Base-by-base conservation (phyloP, 768 basidiomycete species). In the Rhizopogon vulgaris region DNA sequence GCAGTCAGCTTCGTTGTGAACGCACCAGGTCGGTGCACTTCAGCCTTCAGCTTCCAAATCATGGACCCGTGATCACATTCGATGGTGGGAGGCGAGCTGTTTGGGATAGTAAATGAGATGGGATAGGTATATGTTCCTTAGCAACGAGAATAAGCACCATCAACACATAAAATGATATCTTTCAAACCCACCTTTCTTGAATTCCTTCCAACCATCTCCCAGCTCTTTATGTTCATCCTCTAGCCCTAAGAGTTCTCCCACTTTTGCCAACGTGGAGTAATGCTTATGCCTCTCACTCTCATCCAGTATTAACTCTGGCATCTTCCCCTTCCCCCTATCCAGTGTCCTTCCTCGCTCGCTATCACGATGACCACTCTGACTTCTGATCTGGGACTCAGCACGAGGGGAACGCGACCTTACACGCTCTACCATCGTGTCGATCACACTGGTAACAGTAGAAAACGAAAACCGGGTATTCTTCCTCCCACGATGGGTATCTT, bases 61-160 rank as follows among this genome's bases (percentile, higher is more conserved):
- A 96, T 87, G 2, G 80, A 77, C 7, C 94, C 95, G 58, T 79
- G 85, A 37, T 85, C 82, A 54, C 84, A 83, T 38, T 76, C 73
- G 55, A 97, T 73, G 0, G 84, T 83, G 1, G 96, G 91, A 4
- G 95, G 94, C 11, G 88, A 77, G 55, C 80, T 74, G 4, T 83
- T 72, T 0, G 94, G 93, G 50, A 99, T 83, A 9, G 86, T 71
- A 65, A 98, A 94, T 5, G 91, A 92, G 59, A 99, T 89, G 1
- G 96, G 95, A 67, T 92, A 98, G 14, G 90, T 93, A 65, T 98
- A 97, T 5, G 85, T 88, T 32, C 94, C 94, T 90, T 56, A 8
- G 38, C 34, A 45, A 36, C 22, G n/a, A 51, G 34, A 49, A 50
- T 32, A 52, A 18, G 56, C 37, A 32, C 48, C 8, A 28, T 28